These are phyloP conservation scores for Cladosporium colombiae DNA, from an alignment of 2,329 filamentous ascomycete species.

Conservation along the genomic window DNA sequence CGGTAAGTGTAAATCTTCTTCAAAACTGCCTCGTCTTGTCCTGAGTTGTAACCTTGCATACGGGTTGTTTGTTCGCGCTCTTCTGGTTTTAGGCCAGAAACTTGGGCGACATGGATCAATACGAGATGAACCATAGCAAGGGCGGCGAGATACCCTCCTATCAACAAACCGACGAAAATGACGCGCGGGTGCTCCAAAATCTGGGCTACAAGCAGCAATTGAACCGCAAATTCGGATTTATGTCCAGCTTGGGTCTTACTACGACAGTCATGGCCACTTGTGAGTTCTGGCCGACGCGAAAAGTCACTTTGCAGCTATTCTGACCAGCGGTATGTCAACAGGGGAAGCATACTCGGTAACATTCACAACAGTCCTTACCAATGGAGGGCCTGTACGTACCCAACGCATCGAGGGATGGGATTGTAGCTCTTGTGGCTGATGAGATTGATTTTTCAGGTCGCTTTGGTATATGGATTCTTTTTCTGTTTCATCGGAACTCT, in stretches of 20 bases:
- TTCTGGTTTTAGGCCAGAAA: too few relatives aligned
- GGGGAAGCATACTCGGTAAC: constrained; percentile 1
- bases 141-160: neutral
- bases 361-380: constrained; percentile 2
- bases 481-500: constrained; percentile 3
- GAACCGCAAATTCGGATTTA: neutral
- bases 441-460: neutral
- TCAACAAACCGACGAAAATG: neutral
- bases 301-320: neutral
- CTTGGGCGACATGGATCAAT: neutral
- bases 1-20: too few relatives aligned
- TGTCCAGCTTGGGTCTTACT: neutral
- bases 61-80: too few relatives aligned
- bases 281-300: neutral
- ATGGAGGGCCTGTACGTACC: neutral
- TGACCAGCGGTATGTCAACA: neutral
- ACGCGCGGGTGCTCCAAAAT: neutral
- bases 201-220: neutral
- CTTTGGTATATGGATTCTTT: neutral
- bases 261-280: constrained; percentile 6
- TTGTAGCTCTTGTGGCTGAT: too few relatives aligned
- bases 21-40: too few relatives aligned
- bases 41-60: too few relatives aligned
- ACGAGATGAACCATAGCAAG: neutral
- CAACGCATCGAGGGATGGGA: too few relatives aligned